These are phyloP conservation scores for Blastocystis sp. DNA, from an alignment of 352 stramenopile species.

Conservation along the genomic window DNA sequence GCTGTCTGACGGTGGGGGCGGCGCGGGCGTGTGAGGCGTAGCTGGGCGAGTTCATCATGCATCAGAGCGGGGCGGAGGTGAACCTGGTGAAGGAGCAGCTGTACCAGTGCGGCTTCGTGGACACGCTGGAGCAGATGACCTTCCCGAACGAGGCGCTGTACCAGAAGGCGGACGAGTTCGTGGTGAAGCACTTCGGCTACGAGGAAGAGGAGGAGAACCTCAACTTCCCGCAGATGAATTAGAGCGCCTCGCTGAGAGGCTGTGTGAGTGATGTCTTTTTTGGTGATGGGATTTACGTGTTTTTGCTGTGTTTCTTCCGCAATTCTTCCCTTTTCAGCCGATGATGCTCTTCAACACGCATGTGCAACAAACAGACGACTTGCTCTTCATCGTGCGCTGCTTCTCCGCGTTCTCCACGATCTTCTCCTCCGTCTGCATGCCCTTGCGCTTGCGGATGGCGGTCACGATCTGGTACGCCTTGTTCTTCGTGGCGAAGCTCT, in stretches of 20 bases:
- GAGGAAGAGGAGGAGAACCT: slow-evolving; percentile 92
- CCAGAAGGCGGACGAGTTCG: slow-evolving; percentile 87
- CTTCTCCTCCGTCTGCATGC: slow-evolving; percentile 86
- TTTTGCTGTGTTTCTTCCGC: no score
- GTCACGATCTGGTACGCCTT: slow-evolving; percentile 88
- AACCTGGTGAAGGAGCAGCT: slow-evolving; percentile 94
- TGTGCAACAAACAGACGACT: slow-evolving; percentile 76
- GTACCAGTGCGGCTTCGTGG: slow-evolving; percentile 79
- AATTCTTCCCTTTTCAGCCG: no score
- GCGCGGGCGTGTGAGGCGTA: slow-evolving; percentile 75
- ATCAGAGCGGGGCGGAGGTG: slow-evolving; percentile 79
- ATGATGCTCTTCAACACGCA: neutral
- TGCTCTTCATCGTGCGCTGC: slow-evolving; percentile 85
- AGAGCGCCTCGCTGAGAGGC: slow-evolving; percentile 56
- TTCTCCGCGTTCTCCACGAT: slow-evolving; percentile 92
- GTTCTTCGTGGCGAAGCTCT: slow-evolving; percentile 82
- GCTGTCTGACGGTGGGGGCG: slow-evolving; percentile 89
- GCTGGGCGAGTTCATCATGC: slow-evolving; percentile 80
- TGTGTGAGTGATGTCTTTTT: no score
- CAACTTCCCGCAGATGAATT: slow-evolving; percentile 74
- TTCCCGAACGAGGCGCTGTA: slow-evolving; percentile 78
- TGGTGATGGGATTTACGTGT: no score
- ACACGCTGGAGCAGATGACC: slow-evolving; percentile 74
- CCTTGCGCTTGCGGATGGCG: slow-evolving; percentile 86
- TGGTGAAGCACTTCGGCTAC: slow-evolving; percentile 93